Evolutionary conservation across 2,329 filamentous ascomycete genomes (phyloP).

Genomic region (Phaeoacremonium minimum): DNA sequence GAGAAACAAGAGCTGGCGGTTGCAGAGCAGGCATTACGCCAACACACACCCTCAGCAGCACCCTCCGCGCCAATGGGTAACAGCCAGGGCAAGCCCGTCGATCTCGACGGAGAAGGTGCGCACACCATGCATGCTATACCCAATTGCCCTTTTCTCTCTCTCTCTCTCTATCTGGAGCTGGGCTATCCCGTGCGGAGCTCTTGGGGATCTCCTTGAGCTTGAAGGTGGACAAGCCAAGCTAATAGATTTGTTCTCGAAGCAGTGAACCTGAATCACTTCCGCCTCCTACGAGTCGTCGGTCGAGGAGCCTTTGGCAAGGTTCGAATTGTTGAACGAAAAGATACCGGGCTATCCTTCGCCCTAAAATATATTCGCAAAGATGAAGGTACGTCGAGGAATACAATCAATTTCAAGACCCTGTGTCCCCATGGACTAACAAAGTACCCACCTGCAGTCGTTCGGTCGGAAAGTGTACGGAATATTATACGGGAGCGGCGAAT

Average conservation of each 20-base stretch:
- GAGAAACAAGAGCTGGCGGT: too few relatives aligned
- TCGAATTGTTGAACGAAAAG: conserved; percentile 95
- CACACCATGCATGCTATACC: conserved; percentile 18
- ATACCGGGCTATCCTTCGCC: conserved; percentile 89
- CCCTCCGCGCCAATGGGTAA: too few relatives aligned
- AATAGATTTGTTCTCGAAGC: conserved; percentile 6
- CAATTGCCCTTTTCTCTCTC: conserved; percentile 5
- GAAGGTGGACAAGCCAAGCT: too few relatives aligned
- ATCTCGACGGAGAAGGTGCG: conserved; percentile 89
- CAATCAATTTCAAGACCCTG: not conserved
- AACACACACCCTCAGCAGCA: too few relatives aligned
- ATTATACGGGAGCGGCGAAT: conserved; percentile 97
- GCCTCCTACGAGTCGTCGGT: conserved; percentile 88
- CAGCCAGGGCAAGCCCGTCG: conserved; percentile 87
- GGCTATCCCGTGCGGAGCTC: too few relatives aligned
- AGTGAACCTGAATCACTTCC: conserved; percentile 98
- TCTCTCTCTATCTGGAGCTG: too few relatives aligned
- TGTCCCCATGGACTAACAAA: conserved; percentile 2
- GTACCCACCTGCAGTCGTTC: conserved; percentile 82
- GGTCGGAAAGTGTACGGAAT: conserved; percentile 95
- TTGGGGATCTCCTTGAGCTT: too few relatives aligned
- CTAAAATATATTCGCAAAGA: conserved; percentile 98
- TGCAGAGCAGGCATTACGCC: too few relatives aligned
- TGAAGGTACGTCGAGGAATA: conserved; percentile 67
- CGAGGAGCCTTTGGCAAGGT: conserved; percentile 99